Evolutionary conservation across 129 eudicot species (phyloP), one percentile per base, ranked within the genome.

Genomic region (Flaveria bidentis): DNA sequence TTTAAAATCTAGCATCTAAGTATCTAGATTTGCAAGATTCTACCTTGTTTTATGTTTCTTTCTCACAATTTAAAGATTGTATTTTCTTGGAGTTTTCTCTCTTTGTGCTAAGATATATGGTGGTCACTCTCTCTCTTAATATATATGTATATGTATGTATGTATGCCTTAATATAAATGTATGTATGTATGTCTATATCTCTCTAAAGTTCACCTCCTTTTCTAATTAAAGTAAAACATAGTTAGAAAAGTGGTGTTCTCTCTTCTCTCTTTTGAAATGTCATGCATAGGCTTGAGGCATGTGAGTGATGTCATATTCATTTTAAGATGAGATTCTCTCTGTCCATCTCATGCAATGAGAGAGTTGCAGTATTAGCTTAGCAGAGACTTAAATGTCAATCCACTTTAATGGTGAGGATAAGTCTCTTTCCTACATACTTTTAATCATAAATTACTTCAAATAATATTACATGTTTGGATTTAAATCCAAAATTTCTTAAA

Each of bases 361-460:
- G 82, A 67, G 79, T 55, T 78, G 78, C 79, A 85, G 82, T 80
- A 76, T 76, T 74, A 79, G 88, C 74, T 72, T 72, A 65, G 52
- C 78, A 82, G 76, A 61, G 83, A 60, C 81, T 76, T 76, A 86
- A 73, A 86, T 76, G 83, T 68, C 69, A 73, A 69, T 45, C 80
- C 52, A 68, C 87, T 83, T 83, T 86, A 86, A 83, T 79, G 73
- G 56, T 50, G 41, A 76, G 76, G 79, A 77, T 72, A 83, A 78
- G 82, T 80, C 82, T 80, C 61, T 80, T 69, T 84, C 79, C 33
- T 28, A 28, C 33, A 28, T 28, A 28, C 33, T 28, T 3, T 28
- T 28, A 2, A 4, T 28, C 33, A 28, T 28, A 28, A 28, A 28
- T 28, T 28, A 28, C 33, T 28, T 28, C 33, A 28, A 28, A 28